Conservation (phyloP, 305 asterid genomes). For the Solanum hybrid region DNA sequence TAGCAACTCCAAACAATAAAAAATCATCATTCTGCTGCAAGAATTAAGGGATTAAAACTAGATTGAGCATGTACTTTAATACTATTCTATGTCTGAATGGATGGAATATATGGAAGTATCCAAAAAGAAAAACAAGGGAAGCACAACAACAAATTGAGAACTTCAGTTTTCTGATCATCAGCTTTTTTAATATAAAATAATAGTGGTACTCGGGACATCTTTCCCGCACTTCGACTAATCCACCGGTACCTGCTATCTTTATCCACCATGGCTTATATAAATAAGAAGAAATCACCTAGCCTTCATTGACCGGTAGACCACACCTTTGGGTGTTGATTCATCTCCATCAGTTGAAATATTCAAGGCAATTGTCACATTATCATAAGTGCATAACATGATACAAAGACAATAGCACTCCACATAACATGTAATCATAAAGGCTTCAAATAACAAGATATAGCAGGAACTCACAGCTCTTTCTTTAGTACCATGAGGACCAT, state of each 20-base stretch:
- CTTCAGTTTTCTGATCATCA: not conserved
- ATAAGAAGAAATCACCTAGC: not conserved
- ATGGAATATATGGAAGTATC: not conserved
- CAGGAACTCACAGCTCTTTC: conserved; percentile 69
- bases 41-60: not conserved
- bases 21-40: not conserved
- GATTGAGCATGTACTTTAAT: not conserved
- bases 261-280: not conserved
- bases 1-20: not conserved
- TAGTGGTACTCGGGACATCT: not conserved
- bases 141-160: not conserved
- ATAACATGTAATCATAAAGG: not conserved
- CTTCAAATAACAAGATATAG: not conserved
- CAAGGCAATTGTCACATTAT: not conserved
- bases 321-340: not conserved
- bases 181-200: not conserved
- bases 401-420: not conserved
- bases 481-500: conserved; percentile 66
- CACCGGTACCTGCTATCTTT: not conserved
- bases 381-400: not conserved
- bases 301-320: not conserved
- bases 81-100: not conserved
- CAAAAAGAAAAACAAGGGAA: not conserved
- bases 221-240: not conserved
- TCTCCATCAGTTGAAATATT: not conserved